Evolutionary conservation across 2,329 filamentous ascomycete genomes (phyloP), one percentile per base, ranked within the genome.

Genomic region (Torrubiella hemipterigena): DNA sequence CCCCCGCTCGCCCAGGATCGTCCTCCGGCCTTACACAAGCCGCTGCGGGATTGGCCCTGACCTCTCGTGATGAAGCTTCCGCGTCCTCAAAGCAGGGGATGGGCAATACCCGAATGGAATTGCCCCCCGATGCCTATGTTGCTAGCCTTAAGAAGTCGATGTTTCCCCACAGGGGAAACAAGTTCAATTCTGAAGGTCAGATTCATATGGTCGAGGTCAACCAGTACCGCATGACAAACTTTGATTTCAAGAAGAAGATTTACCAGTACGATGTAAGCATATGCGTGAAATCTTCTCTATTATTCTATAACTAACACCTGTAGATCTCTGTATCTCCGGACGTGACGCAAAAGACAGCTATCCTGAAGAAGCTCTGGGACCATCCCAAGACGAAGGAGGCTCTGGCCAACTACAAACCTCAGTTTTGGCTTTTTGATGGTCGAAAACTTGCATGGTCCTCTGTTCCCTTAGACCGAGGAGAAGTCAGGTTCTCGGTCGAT

Each of bases 231-330:
- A 77, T 95, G 33, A 55, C 51, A 0, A 55, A 61, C 8, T 73
- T 77, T 23, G 48, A 58, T 33, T 75, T 75, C 0, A 63, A 53
- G 3, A 67, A 63, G 10, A 69, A 72, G 0, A 71, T 95, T 15
- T 77, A 77, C 39, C 87, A 95, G 49, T 96, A 89, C 44, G 85
- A 94, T 58, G 82, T 87, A 59, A 67, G 80, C 68, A 30, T 23
- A 12, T n/a, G 4, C 9, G 9, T 21, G 18, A 6, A 17, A 5
- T 23, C 19, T 7, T 15, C n/a, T 36, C 7, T n/a, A 13, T 15
- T 15, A 15, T 20, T 29, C 16, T 14, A 34, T 48, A 33, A 45
- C 32, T 8, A 4, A 9, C 17, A 12, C 22, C 12, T 6, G 22
- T 22, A 85, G 81, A 61, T 93, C 17, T 49, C 67, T 4, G 67